These are phyloP conservation scores for Ganoderma sp. DNA, from an alignment of 1,284 basidiomycete genomes.

Conservation along the genomic window DNA sequence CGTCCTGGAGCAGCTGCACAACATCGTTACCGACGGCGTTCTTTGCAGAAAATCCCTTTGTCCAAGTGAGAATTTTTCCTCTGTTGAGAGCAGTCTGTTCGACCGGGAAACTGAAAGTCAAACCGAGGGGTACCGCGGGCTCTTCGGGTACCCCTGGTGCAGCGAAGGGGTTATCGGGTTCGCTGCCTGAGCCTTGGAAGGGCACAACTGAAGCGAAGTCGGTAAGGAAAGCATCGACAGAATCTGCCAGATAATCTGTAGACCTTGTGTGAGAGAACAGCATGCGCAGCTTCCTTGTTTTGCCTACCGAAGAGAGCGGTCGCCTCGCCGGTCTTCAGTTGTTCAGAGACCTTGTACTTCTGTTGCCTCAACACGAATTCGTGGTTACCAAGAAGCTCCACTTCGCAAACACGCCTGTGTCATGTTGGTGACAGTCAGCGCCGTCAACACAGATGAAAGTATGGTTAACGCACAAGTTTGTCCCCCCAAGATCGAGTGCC, in stretches of 20 bases:
- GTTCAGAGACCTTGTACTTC: constrained; percentile 92
- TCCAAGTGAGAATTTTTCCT: constrained; percentile 94
- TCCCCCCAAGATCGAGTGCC: constrained; percentile 93
- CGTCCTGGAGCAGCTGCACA: constrained; percentile 90
- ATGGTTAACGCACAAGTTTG: constrained; percentile 77
- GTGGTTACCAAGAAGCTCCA: constrained; percentile 87
- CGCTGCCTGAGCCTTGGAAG: constrained; percentile 43
- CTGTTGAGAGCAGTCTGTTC: constrained; percentile 93
- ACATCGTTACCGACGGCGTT: constrained; percentile 94
- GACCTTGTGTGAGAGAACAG: neutral
- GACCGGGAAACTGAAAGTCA: constrained; percentile 98
- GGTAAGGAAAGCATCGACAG: constrained; percentile 94
- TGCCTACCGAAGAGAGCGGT: constrained; percentile 79
- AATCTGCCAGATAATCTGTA: constrained; percentile 94
- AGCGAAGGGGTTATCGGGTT: constrained; percentile 33
- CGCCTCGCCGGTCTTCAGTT: constrained; percentile 89
- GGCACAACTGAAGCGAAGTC: constrained; percentile 44
- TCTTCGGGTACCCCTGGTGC: constrained; percentile 26
- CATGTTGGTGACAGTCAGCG: neutral
- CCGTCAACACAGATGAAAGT: constrained; percentile 13
- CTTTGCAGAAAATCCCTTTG: constrained; percentile 93
- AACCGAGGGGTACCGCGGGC: constrained; percentile 72
- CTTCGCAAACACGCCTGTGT: constrained; percentile 89
- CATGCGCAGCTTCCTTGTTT: constrained; percentile 1
- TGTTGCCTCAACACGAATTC: constrained; percentile 90